Conservation (phyloP, 192 early-diverging fungal species). For the Entophlyctis luteolus region DNA sequence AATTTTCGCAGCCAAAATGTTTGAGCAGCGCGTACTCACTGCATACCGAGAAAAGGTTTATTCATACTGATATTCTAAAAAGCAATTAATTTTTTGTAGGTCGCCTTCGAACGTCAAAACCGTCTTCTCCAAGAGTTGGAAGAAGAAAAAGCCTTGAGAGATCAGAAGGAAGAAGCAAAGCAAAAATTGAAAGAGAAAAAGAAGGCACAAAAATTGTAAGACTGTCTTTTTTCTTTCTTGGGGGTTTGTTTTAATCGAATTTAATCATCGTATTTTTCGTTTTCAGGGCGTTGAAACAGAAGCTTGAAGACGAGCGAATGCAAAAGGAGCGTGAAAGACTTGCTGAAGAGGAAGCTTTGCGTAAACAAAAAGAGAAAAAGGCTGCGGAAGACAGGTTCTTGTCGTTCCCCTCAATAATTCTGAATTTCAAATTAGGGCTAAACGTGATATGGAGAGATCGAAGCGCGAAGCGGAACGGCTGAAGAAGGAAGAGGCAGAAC, state of each 20-base stretch:
- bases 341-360: slow-evolving; percentile 44
- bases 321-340: slow-evolving; percentile 68
- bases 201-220: slow-evolving; percentile 58
- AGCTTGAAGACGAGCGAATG: slow-evolving; percentile 61
- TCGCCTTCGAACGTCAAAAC: slow-evolving; percentile 79
- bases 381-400: slow-evolving; percentile 34
- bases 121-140: slow-evolving; percentile 84
- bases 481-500: slow-evolving; percentile 62
- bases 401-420: not conserved
- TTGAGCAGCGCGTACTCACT: slow-evolving; percentile 91
- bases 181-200: slow-evolving; percentile 55
- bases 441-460: slow-evolving; percentile 42
- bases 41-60: slow-evolving; percentile 89
- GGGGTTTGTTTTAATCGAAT: not conserved
- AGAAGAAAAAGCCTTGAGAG: slow-evolving; percentile 63
- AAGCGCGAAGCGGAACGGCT: slow-evolving; percentile 46
- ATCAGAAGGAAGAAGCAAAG: slow-evolving; percentile 36
- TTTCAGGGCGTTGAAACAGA: slow-evolving; percentile 60
- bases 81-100: slow-evolving; percentile 17
- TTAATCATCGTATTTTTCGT: not conserved
- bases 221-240: slow-evolving; percentile 8
- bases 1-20: slow-evolving; percentile 93
- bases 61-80: not conserved
- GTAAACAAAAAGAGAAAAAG: slow-evolving; percentile 38
- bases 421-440: slow-evolving; percentile 33